phyloP scores from a whole-genome alignment of 192 early-diverging fungal genomes.

The Linnemannia hyalina region DNA sequence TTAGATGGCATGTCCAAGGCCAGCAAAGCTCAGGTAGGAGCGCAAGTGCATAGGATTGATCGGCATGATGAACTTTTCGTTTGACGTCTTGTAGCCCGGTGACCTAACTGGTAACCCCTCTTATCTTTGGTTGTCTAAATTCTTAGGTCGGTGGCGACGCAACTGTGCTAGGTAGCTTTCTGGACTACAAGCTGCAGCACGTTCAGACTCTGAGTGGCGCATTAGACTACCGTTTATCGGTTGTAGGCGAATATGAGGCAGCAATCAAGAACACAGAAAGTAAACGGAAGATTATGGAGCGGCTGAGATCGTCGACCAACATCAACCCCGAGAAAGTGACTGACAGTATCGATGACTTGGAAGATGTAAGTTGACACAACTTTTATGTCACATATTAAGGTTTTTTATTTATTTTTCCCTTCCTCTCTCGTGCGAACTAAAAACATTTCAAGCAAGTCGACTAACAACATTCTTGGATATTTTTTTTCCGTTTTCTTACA shows the following conservation, averaged over 20 bases:
- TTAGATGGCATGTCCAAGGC: conserved; percentile 52
- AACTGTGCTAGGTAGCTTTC: conserved; percentile 43
- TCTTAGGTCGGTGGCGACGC: conserved; percentile 50
- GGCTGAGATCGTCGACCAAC: conserved; percentile 58
- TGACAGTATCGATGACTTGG: conserved; percentile 58
- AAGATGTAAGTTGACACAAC: conserved; percentile 49
- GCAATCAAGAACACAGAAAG: conserved; percentile 57
- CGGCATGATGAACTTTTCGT: not conserved
- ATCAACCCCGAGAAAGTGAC: conserved; percentile 60
- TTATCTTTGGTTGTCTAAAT: not conserved
- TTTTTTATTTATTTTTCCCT: not conserved
- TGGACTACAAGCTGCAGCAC: conserved; percentile 56
- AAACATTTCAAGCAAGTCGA: conserved; percentile 1
- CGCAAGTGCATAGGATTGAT: not conserved
- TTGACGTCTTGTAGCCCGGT: too few species aligned
- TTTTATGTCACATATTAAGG: not conserved
- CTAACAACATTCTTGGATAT: not conserved
- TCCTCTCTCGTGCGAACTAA: not conserved
- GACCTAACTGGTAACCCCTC: not conserved
- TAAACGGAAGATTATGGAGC: conserved; percentile 58
- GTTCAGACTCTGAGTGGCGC: conserved; percentile 53
- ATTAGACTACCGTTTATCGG: conserved; percentile 52
- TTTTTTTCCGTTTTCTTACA: not conserved
- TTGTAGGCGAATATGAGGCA: conserved; percentile 54
- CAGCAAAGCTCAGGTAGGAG: conserved; percentile 49